Base-by-base conservation (phyloP, 768 basidiomycete genomes). In the Ramaria rubella region DNA sequence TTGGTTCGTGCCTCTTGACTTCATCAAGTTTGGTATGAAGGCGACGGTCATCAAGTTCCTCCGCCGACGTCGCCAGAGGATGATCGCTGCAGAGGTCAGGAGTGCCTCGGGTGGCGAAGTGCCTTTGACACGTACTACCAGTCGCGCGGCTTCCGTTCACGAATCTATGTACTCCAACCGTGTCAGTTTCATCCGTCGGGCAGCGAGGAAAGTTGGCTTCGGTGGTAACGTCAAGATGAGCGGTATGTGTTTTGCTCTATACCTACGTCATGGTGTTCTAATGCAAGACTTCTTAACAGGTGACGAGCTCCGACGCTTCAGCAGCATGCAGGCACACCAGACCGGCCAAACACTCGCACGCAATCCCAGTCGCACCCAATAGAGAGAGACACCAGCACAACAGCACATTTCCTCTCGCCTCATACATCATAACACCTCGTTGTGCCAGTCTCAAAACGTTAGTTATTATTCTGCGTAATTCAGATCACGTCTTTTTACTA, bases 21-120 rank as follows among this genome's bases (percentile, higher is more conserved):
- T 82, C 72, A 88, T 96, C 81, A 96, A 95, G 78, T 95, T 96
- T 70, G 88, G 78, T 31, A 94, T 97, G 90, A 94, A 95, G 76
- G 88, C 86, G 8, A 94, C 91, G 5, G 73, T 93, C 68, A 94
- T 97, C 81, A 87, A 86, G 73, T 75, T 60, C 61, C 83, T 94
- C 67, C 94, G 92, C 61, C 74, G 80, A 57, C 84, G 89, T 57
- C 80, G 77, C 45, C 64, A 70, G 26, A 68, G 70, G 63, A 72
- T 75, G 48, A 61, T 70, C 36, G 64, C 65, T 24, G 70, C 71
- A 38, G 75, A 75, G 58, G 46, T 31, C 19, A 24, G 26, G n/a
- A 49, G 30, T 11, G 74, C 73, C 34, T 65, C 72, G 24, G 69
- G 70, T 50, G 75, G 76, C 30, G 87, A 85, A 57, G 73, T 92